Base-by-base conservation (phyloP, 345 rosid species). In the Gossypium anomalum region DNA sequence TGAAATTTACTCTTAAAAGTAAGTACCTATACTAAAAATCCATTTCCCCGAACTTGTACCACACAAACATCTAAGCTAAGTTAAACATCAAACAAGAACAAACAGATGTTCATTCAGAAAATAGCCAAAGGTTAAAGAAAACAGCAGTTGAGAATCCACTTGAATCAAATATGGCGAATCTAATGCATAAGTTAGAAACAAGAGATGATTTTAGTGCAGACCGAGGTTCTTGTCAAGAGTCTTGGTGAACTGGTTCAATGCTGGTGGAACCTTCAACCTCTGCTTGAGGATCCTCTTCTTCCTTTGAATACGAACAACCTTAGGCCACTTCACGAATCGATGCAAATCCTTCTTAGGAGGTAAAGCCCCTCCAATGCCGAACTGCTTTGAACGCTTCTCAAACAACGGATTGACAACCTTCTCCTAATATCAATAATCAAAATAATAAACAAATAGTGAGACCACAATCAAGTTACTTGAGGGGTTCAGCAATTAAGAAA, bases 231-330 rank as follows among this genome's bases (percentile, higher is more conserved):
- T 86, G 81, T 86, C 89, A 56, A 86, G 81, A 9, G 89, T 79
- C 74, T 86, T 86, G 20, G 87, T 86, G 58, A 86, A 86, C 73
- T 86, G 89, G 62, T 86, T 86, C 77, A 86, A 73, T 41, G 88
- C 85, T 43, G 89, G 89, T 55, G 89, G 88, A 17, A 86, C 89
- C 85, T 86, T 86, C 88, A 86, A 78, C 43, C 89, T 77, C 56
- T 84, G 86, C 79, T 70, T 78, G 22, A 86, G 77, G 51, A 86
- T 81, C 80, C 89, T 86, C 63, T 83, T 82, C 64, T 83, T 82
- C 80, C 89, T 86, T 67, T 86, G 90, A 71, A 87, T 87, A 11
- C 82, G 86, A 67, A 85, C 86, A 55, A 82, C 88, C 78, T 87
- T 84, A 19, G 88, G 90, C 88, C 87, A 84, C 79, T 83, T 87